phyloP scores from a whole-genome alignment of 164 flowering plant genomes.

The Magnolia sinica region DNA sequence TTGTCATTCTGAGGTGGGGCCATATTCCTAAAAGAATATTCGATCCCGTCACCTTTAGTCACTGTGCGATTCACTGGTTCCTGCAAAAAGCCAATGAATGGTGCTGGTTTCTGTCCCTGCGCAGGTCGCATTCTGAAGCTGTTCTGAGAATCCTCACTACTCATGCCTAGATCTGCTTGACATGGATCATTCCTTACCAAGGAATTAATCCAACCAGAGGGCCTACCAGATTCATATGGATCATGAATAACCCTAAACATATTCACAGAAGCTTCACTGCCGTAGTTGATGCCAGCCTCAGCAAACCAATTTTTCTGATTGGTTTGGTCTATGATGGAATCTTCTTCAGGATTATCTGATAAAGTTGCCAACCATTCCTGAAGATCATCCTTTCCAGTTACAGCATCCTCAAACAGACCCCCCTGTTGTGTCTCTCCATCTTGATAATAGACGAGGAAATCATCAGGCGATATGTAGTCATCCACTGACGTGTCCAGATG shows the following conservation, averaged over 20 bases:
- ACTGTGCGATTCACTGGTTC: neutral
- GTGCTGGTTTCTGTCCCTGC: neutral
- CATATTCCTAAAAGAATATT: neutral
- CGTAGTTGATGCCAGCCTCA: neutral
- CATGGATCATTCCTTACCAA: neutral
- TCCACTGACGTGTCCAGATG: neutral
- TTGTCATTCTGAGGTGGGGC: neutral
- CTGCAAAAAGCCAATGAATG: neutral
- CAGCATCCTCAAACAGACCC: neutral
- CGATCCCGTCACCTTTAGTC: neutral
- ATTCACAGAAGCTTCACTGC: neutral
- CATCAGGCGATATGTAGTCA: neutral
- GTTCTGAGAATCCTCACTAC: neutral
- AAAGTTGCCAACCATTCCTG: neutral
- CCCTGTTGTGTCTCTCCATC: neutral
- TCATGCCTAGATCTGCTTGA: neutral
- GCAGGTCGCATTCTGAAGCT: neutral
- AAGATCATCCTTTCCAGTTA: neutral
- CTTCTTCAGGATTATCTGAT: neutral
- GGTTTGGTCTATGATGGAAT: neutral
- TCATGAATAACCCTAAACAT: too few species aligned
- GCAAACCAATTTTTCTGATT: neutral
- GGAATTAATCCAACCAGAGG: neutral
- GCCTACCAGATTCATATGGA: too few species aligned
- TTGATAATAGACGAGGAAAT: neutral